A percentile compares a stretch with the other conserved stretches of the same genome.
phyloP scores from a whole-genome alignment of 225 moss, liverwort and hornwort genomes.

The Straminergon stramineum region DNA sequence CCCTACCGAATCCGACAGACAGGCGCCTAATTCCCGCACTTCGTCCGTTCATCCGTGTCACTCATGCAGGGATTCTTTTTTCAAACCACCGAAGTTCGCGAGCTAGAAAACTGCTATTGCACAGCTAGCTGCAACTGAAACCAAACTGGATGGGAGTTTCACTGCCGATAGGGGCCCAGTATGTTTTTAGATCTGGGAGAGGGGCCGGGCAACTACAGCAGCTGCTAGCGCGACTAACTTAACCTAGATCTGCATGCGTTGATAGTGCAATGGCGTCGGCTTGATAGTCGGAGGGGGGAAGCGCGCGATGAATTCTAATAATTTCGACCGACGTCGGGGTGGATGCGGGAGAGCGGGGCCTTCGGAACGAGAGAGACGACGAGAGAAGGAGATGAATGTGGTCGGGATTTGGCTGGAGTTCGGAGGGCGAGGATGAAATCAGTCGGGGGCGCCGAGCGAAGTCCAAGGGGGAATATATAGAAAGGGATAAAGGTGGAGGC shows the following conservation, averaged over 20 bases:
- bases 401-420: not conserved
- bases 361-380: not conserved
- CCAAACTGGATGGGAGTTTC: not conserved
- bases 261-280: conserved; percentile 10
- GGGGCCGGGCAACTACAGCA: not conserved
- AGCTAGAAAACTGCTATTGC: not conserved
- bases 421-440: not conserved
- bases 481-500: not conserved
- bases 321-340: not conserved
- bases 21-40: not conserved
- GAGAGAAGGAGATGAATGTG: not conserved
- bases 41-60: not conserved
- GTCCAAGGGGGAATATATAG: not conserved
- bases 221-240: not conserved
- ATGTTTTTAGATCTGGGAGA: not conserved
- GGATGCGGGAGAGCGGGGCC: not conserved
- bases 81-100: not conserved
- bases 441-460: not conserved
- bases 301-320: conserved; percentile 1
- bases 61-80: not conserved
- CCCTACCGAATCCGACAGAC: not conserved
- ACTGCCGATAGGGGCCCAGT: not conserved
- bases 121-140: not conserved
- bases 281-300: not conserved
- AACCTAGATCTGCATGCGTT: not conserved